Percentiles rank a stretch among this genome's conserved stretches.
Conservation (phyloP, 2,329 filamentous ascomycete genomes). For the Nemania serpens region DNA sequence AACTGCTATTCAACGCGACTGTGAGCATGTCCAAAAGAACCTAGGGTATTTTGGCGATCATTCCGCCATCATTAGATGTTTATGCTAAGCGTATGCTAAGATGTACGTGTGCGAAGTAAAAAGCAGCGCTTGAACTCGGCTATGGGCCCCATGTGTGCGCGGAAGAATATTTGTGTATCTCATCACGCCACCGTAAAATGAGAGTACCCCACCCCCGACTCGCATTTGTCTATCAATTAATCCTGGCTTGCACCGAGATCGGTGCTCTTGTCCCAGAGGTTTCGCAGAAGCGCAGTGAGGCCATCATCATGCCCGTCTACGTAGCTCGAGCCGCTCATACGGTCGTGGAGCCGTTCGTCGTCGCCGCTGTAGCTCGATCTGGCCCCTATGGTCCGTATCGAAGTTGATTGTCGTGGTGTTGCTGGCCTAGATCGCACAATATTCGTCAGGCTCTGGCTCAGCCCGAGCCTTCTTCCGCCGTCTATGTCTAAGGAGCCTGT, state of each 20-base stretch:
- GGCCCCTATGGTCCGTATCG: conserved; percentile 46
- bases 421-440: conserved; percentile 37
- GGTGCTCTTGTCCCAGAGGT: conserved; percentile 27
- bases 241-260: conserved; percentile 22
- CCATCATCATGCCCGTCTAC: conserved; percentile 56
- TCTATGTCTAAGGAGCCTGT: conserved; percentile 36
- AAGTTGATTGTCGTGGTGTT: conserved; percentile 44
- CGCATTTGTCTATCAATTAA: conserved; percentile 1
- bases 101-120: background rate
- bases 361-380: conserved; percentile 54
- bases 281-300: conserved; percentile 40
- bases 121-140: conserved; percentile 1
- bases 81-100: background rate
- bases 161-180: conserved; percentile 5
- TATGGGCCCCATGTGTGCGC: background rate
- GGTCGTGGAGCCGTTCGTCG: conserved; percentile 48
- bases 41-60: background rate
- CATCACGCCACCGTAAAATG: background rate
- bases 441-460: conserved; percentile 49
- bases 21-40: background rate
- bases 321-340: conserved; percentile 55
- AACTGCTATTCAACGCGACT: background rate
- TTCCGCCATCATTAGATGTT: conserved; percentile 13
- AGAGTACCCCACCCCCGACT: background rate
- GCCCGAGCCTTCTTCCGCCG: conserved; percentile 39